Evolutionary conservation across 495 filamentous ascomycete genomes (phyloP).

Genomic region (Tuber magnatum): DNA sequence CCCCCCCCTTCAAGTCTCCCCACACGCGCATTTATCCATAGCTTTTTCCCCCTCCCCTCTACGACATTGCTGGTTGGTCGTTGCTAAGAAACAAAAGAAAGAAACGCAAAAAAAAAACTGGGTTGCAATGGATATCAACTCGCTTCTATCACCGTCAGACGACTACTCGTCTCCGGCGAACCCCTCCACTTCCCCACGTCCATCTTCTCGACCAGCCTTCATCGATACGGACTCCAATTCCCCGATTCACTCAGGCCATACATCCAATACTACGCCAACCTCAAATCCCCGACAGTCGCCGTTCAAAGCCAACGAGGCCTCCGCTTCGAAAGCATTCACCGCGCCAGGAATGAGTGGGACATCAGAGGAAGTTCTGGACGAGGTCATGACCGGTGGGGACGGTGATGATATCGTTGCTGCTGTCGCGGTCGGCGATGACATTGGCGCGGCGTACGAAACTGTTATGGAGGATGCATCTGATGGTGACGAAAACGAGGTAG

Average conservation of each 20-base stretch:
- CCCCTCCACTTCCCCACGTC: conserved; percentile 42
- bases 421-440: conserved; percentile 20
- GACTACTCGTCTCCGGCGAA: conserved; percentile 50
- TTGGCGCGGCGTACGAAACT: conserved; percentile 46
- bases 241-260: conserved; percentile 33
- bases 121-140: conserved; percentile 61
- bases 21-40: not conserved
- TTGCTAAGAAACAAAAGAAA: not conserved
- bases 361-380: conserved; percentile 22
- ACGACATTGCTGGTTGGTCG: not conserved
- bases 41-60: not conserved
- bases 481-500: conserved; percentile 47
- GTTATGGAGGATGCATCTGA: conserved; percentile 39
- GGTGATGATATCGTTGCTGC: conserved; percentile 42
- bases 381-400: conserved; percentile 16
- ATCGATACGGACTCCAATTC: conserved; percentile 26
- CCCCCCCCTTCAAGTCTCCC: not conserved
- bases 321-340: conserved; percentile 19
- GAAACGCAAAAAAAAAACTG: not conserved
- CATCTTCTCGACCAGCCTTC: conserved; percentile 36
- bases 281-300: conserved; percentile 28
- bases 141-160: conserved; percentile 59
- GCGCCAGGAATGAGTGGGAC: conserved; percentile 15
- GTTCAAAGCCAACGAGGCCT: conserved; percentile 18
- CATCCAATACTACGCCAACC: conserved; percentile 14